Base-by-base conservation (phyloP, 1,139 yeast genomes). In the Zygoascus sp. region DNA sequence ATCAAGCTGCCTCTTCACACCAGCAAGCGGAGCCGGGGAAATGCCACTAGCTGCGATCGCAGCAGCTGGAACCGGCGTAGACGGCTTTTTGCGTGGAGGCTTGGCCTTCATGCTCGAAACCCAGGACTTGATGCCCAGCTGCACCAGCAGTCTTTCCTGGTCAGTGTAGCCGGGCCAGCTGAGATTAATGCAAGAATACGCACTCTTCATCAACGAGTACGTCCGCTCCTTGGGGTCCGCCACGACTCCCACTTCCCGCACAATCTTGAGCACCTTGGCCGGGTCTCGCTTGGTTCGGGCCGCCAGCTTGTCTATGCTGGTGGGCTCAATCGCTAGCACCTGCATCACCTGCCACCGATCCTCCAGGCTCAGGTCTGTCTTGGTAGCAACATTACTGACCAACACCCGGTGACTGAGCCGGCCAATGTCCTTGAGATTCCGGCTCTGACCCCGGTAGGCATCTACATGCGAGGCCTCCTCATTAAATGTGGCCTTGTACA, bases 381-480 rank as follows among this genome's bases (percentile, higher is more conserved):
- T 20, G 28, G 40, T 8, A 15, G 45, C 35, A 13, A 35, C 23
- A 28, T 25, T 42, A 17, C 36, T 37, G n/a, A 42, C 41, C 40
- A 34, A 17, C 16, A 42, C 25, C n/a, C 45, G 40, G 22, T 42
- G 45, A 13, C 36, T 35, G 17, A 42, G 21, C 6, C 41, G 35
- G 28, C 45, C 45, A 19, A 36, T 21, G 15, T 35, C 40, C 20
- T n/a, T 22, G 7, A 42, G 36, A 11, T 25, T 22, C 25, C 22
- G 20, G 8, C 19, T 21, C 13, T 35, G 40, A 36, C 45, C 45
- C 32, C 17, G 22, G 30, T 47, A 47, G 10, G 43, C 22, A 36
- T 47, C 50, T 19, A 47, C 46, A 35, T 44, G 46, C 15, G 50
- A 47, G 3, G 50, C 47, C 28, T 47, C 50, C 11, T 27, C 13